Evolutionary conservation across 441 rosid species (phyloP).

Genomic region (Cnidoscolus chayamansa): DNA sequence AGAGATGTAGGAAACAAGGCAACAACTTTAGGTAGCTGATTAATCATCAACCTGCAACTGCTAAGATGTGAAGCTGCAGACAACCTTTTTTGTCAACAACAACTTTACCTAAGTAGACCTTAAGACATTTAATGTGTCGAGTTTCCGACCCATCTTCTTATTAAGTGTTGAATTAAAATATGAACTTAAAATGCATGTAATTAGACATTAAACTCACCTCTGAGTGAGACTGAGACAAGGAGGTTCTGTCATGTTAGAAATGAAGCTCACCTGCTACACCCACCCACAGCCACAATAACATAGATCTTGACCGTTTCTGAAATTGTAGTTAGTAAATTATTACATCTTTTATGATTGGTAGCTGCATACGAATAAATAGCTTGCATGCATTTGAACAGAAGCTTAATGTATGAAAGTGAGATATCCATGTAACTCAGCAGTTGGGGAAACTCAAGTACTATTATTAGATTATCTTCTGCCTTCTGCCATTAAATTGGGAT

Average conservation of each 20-base stretch:
- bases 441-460: background rate
- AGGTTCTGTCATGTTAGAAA: slow-evolving; percentile 11
- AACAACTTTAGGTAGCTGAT: slow-evolving; percentile 3
- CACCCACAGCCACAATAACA: slow-evolving; percentile 20
- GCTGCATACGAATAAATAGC: slow-evolving; percentile 10
- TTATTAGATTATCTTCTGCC: background rate
- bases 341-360: background rate
- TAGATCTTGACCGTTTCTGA: background rate
- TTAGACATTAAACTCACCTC: too few relatives aligned
- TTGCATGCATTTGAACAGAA: background rate
- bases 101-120: slow-evolving; percentile 14
- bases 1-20: background rate
- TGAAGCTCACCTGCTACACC: slow-evolving; percentile 20
- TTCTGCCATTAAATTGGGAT: background rate
- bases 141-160: background rate
- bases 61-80: background rate
- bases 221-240: background rate
- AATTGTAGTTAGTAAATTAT: background rate
- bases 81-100: slow-evolving; percentile 14
- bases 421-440: background rate
- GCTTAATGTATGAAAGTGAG: background rate
- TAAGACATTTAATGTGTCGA: slow-evolving; percentile 5
- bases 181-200: too few relatives aligned
- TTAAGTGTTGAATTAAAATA: too few relatives aligned
- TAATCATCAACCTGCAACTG: slow-evolving; percentile 14